A percentile compares a stretch with the other conserved stretches of the same genome.
These are phyloP conservation scores for Talaromyces ruber DNA, from an alignment of 495 filamentous ascomycete genomes.

Conservation along the genomic window DNA sequence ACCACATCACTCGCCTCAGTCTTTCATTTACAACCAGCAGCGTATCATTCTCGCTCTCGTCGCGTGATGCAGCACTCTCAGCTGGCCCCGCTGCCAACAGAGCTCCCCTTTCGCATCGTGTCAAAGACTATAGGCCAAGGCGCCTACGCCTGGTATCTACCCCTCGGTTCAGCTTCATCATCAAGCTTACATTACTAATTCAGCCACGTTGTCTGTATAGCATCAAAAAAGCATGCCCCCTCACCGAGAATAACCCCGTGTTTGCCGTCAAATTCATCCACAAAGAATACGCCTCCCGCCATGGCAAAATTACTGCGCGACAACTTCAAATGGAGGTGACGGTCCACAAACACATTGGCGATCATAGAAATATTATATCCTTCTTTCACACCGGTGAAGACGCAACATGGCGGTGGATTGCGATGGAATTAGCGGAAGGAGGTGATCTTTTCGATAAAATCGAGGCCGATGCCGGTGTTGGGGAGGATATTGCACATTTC, in stretches of 20 bases:
- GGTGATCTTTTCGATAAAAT: constrained; percentile 99
- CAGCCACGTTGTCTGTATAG: constrained; percentile 31
- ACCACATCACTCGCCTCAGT: not conserved
- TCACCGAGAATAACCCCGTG: constrained; percentile 57
- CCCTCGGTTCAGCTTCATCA: not conserved
- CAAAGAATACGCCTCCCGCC: constrained; percentile 82
- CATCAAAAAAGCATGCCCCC: constrained; percentile 86
- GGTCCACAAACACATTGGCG: constrained; percentile 76
- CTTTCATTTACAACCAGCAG: not conserved
- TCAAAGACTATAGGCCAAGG: constrained; percentile 94
- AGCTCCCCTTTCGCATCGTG: constrained; percentile 89
- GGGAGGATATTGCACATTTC: constrained; percentile 87
- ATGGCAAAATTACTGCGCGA: constrained; percentile 80
- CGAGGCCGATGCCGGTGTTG: constrained; percentile 88
- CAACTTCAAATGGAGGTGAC: constrained; percentile 85
- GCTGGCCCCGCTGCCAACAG: constrained; percentile 71
- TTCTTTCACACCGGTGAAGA: constrained; percentile 88
- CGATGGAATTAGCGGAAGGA: constrained; percentile 93
- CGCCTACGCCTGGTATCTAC: constrained; percentile 84
- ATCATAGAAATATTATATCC: constrained; percentile 87
- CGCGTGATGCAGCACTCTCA: constrained; percentile 62
- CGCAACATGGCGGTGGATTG: constrained; percentile 89
- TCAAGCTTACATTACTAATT: not conserved
- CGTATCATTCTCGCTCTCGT: too few species aligned
- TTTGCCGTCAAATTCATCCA: constrained; percentile 99